Evolutionary conservation across 345 rosid species (phyloP).

Genomic region (Streptanthus diversifolius): DNA sequence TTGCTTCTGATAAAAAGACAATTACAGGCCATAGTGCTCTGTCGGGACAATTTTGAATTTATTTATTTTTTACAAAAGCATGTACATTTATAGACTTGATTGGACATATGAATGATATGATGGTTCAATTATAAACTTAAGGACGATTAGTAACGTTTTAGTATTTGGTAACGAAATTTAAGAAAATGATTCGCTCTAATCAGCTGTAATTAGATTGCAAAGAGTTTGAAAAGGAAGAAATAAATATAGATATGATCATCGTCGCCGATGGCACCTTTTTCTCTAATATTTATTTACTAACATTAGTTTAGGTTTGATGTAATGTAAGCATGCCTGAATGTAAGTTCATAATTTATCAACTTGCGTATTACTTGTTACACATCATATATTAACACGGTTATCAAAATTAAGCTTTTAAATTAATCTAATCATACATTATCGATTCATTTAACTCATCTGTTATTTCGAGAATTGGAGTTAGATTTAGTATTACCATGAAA

Average conservation of each 20-base stretch:
- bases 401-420: neutral
- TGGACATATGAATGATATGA: neutral
- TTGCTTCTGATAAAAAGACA: constrained; percentile 14
- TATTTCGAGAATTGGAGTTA: neutral
- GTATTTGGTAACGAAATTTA: neutral
- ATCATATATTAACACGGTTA: neutral
- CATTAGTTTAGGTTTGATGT: neutral
- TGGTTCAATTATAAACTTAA: neutral
- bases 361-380: neutral
- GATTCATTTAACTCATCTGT: neutral
- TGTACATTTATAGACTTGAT: neutral
- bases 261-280: neutral
- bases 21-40: constrained; percentile 23
- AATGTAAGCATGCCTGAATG: neutral
- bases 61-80: neutral
- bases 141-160: neutral
- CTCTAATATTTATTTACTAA: neutral
- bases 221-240: neutral
- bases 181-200: neutral
- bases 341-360: neutral
- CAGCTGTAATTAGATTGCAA: neutral
- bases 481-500: neutral
- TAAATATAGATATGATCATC: neutral
- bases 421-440: neutral
- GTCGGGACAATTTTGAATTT: constrained; percentile 17